Base-by-base conservation (phyloP, 495 filamentous ascomycete species). In the Pyrenula massariospora region DNA sequence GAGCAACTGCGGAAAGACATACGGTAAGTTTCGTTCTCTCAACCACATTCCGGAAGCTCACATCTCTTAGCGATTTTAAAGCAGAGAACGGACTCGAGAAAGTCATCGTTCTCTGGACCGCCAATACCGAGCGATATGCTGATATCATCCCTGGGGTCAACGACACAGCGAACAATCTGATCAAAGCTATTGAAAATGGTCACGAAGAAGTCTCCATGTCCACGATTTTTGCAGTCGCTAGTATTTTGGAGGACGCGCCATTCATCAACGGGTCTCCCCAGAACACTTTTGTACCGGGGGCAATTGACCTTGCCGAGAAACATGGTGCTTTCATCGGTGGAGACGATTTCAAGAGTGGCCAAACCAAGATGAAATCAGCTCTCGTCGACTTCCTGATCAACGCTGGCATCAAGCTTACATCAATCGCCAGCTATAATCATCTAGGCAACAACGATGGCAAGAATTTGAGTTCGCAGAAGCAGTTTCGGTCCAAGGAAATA, bases 291-390 rank as follows among this genome's bases (percentile, higher is more conserved):
- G 93, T 98, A 24, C 92, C 93, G 1, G 93, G 93, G 63, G 87
- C 84, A 51, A 85, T 96, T 58, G 77, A 92, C 58, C 82, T 97
- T 49, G 94, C 93, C n/a, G 88, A 94, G 77, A 76, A 85, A 73
- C 82, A 88, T 70, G 75, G 78, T 57, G 82, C 94, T 25, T 98
- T 96, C 79, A 90, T 98, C 63, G 94, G 92, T 48, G 93, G 93
- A 63, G 93, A 98, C 70, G 93, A 98, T 76, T 98, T 98, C 84
- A 98, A 98, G 82, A 97, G 93, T 54, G 93, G 93, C 58, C 93
- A 98, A 80, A 98, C 93, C 65, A 98, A 98, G 84, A 98, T 98
- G 93, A 98, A 98, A 73, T 96, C 91, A 47, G 94, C 94, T 20
- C 83, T 98, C 19, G 94, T 97, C 19, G 93, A 98, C 75, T 98